Percentiles rank a stretch among this genome's conserved stretches.
phyloP scores from a whole-genome alignment of 225 moss, liverwort and hornwort species.

The Bryoerythrophyllum caledonicum region DNA sequence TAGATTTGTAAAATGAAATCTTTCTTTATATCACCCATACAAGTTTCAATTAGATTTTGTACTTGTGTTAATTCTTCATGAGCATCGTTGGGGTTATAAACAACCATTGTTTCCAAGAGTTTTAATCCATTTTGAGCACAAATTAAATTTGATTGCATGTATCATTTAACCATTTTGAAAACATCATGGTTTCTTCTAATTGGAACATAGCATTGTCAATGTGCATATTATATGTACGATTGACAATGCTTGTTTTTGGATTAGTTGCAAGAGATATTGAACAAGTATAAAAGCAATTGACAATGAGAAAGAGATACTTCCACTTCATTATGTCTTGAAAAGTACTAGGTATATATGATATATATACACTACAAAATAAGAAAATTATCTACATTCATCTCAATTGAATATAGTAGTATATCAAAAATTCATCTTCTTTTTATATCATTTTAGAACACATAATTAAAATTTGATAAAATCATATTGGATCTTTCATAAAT shows the following conservation, averaged over 20 bases:
- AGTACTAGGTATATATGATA: too few species aligned
- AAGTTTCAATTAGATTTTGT: slow-evolving; percentile 4
- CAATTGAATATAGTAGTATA: neutral
- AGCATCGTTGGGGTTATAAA: neutral
- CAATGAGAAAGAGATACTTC: neutral
- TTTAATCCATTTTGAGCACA: neutral
- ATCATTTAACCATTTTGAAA: neutral
- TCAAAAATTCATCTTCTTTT: neutral
- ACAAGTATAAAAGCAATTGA: neutral
- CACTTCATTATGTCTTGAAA: neutral
- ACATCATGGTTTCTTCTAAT: neutral
- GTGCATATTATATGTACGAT: slow-evolving; percentile 10
- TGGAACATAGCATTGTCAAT: neutral
- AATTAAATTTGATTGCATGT: neutral
- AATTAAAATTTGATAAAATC: neutral
- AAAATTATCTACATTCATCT: too few species aligned
- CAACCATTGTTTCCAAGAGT: neutral
- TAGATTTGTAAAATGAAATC: neutral
- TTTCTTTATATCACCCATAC: neutral
- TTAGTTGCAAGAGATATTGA: neutral
- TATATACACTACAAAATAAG: neutral
- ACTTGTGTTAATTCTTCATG: neutral
- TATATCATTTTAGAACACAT: neutral
- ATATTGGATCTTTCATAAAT: neutral
- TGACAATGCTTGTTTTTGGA: neutral